A percentile compares a stretch with the other conserved stretches of the same genome.
Conservation (phyloP, 2,329 filamentous ascomycete genomes). For the Fusarium acutatum region DNA sequence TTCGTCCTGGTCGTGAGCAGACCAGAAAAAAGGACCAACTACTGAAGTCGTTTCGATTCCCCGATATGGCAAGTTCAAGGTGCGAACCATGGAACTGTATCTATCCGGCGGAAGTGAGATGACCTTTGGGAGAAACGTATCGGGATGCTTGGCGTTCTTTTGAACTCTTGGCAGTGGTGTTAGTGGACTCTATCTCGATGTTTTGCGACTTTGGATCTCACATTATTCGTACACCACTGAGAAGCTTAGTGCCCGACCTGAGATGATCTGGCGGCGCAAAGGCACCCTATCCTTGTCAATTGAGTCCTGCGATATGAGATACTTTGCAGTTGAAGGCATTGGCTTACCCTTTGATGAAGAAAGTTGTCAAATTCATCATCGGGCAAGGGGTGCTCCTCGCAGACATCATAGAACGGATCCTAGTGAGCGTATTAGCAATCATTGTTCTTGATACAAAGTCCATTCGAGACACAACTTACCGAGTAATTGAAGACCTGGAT, state of each 20-base stretch:
- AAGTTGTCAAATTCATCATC: conserved; percentile 68
- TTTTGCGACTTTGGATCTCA: conserved; percentile 47
- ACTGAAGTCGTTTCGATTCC: conserved; percentile 67
- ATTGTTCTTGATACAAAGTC: background rate
- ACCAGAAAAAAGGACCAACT: conserved; percentile 72
- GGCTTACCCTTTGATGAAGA: conserved; percentile 57
- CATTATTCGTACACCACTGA: conserved; percentile 64
- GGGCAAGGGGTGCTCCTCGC: conserved; percentile 61
- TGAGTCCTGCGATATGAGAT: background rate
- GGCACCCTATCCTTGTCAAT: conserved; percentile 55
- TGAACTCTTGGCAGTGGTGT: conserved; percentile 56
- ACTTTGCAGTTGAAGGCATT: background rate
- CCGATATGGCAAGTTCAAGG: conserved; percentile 62
- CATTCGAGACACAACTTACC: conserved; percentile 48
- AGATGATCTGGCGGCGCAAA: conserved; percentile 58
- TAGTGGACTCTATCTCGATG: background rate
- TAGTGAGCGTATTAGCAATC: conserved; percentile 38
- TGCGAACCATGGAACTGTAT: conserved; percentile 66
- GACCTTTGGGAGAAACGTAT: conserved; percentile 65
- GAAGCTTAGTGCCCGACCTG: conserved; percentile 53
- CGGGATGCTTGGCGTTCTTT: conserved; percentile 62
- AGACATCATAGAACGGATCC: conserved; percentile 60
- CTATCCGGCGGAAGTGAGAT: conserved; percentile 60
- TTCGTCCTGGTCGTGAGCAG: conserved; percentile 63
- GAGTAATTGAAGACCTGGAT: conserved; percentile 68